Percentiles rank a stretch among this genome's conserved stretches.
Conservation (phyloP, 495 filamentous ascomycete species). For the Penicillium paradoxum region DNA sequence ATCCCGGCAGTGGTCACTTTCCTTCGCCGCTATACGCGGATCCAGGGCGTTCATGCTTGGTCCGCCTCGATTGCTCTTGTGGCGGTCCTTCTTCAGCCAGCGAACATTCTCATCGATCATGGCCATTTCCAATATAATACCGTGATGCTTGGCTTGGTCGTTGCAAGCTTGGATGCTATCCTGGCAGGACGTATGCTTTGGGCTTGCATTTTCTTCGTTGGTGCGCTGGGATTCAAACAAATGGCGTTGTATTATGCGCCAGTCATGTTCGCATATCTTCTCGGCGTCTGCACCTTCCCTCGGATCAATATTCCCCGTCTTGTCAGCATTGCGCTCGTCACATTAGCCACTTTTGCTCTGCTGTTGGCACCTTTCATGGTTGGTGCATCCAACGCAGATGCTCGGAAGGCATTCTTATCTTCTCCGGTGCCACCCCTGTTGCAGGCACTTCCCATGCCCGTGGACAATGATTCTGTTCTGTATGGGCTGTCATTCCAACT, state of each 20-base stretch:
- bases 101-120: slow-evolving; percentile 88
- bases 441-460: slow-evolving; percentile 48
- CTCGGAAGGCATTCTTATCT: slow-evolving; percentile 32
- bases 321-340: slow-evolving; percentile 66
- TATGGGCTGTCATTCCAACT: slow-evolving; percentile 71
- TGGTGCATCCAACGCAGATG: slow-evolving; percentile 40
- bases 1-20: slow-evolving; percentile 82
- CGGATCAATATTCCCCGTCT: slow-evolving; percentile 64
- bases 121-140: slow-evolving; percentile 99
- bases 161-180: slow-evolving; percentile 84
- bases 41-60: slow-evolving; percentile 69
- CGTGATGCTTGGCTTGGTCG: slow-evolving; percentile 87
- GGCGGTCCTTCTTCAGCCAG: slow-evolving; percentile 88
- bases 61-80: slow-evolving; percentile 77
- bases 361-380: slow-evolving; percentile 69
- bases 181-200: slow-evolving; percentile 79
- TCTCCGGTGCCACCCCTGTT: slow-evolving; percentile 54
- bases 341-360: slow-evolving; percentile 65
- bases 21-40: slow-evolving; percentile 67
- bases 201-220: slow-evolving; percentile 91
- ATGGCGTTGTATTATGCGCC: slow-evolving; percentile 98
- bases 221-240: slow-evolving; percentile 90
- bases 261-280: slow-evolving; percentile 82
- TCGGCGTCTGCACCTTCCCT: slow-evolving; percentile 79
- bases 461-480: slow-evolving; percentile 60